phyloP scores from a whole-genome alignment of 257 asterid genomes.

The Pogostemon cablin region DNA sequence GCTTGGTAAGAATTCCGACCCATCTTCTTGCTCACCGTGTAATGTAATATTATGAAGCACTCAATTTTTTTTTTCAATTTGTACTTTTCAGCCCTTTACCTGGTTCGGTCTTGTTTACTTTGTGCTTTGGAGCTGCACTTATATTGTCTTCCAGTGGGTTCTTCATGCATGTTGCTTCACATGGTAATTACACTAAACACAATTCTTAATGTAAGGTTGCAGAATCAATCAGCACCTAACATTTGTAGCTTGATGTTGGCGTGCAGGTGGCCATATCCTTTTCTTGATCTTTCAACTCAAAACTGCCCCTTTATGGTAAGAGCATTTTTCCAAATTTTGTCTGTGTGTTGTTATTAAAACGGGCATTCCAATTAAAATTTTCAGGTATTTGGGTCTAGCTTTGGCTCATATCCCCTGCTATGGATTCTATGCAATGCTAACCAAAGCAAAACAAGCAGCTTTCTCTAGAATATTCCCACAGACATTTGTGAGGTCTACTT shows the following conservation, averaged over 20 bases:
- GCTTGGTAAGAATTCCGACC: constrained; percentile 48
- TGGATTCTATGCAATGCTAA: constrained; percentile 60
- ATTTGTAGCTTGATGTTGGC: not conserved
- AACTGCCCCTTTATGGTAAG: constrained; percentile 83
- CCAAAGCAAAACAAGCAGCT: constrained; percentile 50
- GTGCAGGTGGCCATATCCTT: constrained; percentile 98
- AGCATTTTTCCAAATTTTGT: not conserved
- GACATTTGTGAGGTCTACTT: constrained; percentile 57
- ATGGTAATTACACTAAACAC: constrained; percentile 47
- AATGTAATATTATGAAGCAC: too few relatives aligned
- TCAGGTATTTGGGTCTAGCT: constrained; percentile 76
- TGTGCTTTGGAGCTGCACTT: constrained; percentile 65
- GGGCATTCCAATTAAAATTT: not conserved
- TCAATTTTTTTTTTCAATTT: too few relatives aligned
- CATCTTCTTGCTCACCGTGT: not conserved
- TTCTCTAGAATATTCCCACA: constrained; percentile 57
- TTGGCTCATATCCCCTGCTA: constrained; percentile 79
- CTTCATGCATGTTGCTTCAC: constrained; percentile 73
- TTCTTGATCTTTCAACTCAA: constrained; percentile 82
- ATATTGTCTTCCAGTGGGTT: constrained; percentile 75
- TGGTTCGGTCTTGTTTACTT: constrained; percentile 77
- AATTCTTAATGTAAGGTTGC: not conserved
- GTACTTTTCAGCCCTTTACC: constrained; percentile 55
- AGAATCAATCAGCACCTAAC: not conserved
- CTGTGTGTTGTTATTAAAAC: not conserved